phyloP scores from a whole-genome alignment of 345 rosid genomes.

The Salix udensis region DNA sequence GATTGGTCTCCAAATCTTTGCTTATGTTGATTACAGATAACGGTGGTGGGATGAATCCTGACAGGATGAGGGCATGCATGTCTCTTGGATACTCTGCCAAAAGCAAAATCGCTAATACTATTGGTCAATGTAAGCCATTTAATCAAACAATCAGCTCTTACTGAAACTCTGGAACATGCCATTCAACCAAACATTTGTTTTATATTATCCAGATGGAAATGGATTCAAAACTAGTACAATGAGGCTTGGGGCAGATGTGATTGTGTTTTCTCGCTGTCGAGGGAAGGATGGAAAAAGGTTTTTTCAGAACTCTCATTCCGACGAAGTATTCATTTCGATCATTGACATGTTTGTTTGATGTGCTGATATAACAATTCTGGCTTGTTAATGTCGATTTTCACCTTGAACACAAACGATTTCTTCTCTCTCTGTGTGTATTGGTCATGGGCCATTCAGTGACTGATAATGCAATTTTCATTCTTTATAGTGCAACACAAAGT shows the following conservation, averaged over 20 bases:
- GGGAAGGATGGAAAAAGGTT: slow-evolving; percentile 47
- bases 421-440: too few relatives aligned
- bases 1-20: not conserved
- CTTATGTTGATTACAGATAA: slow-evolving; percentile 40
- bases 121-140: slow-evolving; percentile 65
- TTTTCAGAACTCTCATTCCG: not conserved
- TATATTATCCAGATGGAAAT: slow-evolving; percentile 58
- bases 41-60: slow-evolving; percentile 79
- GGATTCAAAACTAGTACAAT: slow-evolving; percentile 84
- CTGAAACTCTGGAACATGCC: not conserved
- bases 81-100: slow-evolving; percentile 81
- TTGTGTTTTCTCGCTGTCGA: slow-evolving; percentile 60
- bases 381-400: too few relatives aligned
- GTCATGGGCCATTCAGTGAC: not conserved
- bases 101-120: slow-evolving; percentile 59
- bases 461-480: not conserved
- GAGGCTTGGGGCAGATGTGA: slow-evolving; percentile 89
- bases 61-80: slow-evolving; percentile 69
- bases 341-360: too few relatives aligned
- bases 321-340: not conserved
- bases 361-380: too few relatives aligned
- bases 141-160: not conserved
- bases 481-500: slow-evolving; percentile 47
- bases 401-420: too few relatives aligned
- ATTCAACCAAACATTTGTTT: not conserved